These are phyloP conservation scores for Zelonia costaricensis DNA, from an alignment of 208 protist genomes.

Conservation along the genomic window DNA sequence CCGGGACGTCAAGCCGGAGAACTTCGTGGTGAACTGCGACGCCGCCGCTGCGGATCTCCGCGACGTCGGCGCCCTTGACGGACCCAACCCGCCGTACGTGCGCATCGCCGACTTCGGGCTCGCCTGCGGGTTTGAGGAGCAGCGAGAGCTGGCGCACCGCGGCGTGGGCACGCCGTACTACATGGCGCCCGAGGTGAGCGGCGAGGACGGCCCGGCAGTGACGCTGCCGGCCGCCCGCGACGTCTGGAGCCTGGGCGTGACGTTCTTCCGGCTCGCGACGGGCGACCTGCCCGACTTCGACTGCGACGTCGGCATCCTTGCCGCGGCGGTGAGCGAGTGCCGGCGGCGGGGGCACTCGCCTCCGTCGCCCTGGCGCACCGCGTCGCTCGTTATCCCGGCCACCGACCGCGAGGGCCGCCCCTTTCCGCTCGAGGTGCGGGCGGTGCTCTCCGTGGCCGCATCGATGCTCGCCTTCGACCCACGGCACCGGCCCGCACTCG, in stretches of 20 bases:
- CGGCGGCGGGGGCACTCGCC: no score
- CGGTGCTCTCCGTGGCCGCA: not conserved
- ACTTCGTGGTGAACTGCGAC: constrained; percentile 96
- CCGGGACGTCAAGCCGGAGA: constrained; percentile 98
- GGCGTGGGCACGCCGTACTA: constrained; percentile 13
- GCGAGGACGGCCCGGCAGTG: not conserved
- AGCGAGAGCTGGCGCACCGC: not conserved
- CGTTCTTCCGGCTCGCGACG: constrained; percentile 6
- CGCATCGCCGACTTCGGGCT: constrained; percentile 22
- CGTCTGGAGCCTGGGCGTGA: constrained; percentile 26
- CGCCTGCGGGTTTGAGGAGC: constrained; percentile 6
- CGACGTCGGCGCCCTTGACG: not conserved
- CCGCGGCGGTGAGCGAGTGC: not conserved
- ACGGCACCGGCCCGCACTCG: not conserved
- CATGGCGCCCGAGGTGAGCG: constrained; percentile 10
- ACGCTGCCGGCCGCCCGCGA: constrained; percentile 9
- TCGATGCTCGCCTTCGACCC: not conserved
- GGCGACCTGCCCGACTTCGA: not conserved
- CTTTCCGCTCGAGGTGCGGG: not conserved
- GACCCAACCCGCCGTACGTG: constrained; percentile 5
- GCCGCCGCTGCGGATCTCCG: constrained; percentile 22
- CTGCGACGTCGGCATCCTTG: not conserved
- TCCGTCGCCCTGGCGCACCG: no score
- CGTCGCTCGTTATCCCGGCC: no score
- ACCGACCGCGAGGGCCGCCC: not conserved